phyloP scores from a whole-genome alignment of 2,329 filamentous ascomycete species.

The Eutypella sp. region DNA sequence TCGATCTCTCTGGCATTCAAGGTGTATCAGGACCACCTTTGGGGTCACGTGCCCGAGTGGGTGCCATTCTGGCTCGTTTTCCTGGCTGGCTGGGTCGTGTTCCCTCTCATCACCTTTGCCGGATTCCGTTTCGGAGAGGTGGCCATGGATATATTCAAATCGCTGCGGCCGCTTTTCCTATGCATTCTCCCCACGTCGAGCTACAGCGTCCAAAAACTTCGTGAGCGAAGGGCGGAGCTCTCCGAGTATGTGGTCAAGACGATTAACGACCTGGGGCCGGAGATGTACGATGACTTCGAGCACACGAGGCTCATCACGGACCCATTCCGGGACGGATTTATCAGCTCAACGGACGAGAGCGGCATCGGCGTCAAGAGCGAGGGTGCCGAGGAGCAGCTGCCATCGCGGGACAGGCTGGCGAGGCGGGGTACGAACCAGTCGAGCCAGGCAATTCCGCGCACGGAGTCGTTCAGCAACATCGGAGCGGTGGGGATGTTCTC shows the following conservation, averaged over 20 bases:
- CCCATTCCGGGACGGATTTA: conserved; percentile 32
- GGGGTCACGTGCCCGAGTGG: conserved; percentile 75
- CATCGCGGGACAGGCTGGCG: conserved; percentile 29
- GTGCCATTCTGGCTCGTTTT: conserved; percentile 76
- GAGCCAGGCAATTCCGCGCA: conserved; percentile 62
- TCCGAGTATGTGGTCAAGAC: conserved; percentile 80
- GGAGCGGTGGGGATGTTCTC: conserved; percentile 86
- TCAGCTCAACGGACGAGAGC: conserved; percentile 25
- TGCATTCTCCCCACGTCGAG: conserved; percentile 79
- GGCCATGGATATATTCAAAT: conserved; percentile 99
- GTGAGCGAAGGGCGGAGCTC: conserved; percentile 66
- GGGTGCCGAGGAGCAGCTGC: conserved; percentile 17
- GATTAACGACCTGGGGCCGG: conserved; percentile 92
- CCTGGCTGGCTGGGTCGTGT: conserved; percentile 69
- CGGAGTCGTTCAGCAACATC: conserved; percentile 92
- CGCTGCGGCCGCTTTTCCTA: conserved; percentile 78
- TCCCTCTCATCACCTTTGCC: conserved; percentile 85
- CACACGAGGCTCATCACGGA: conserved; percentile 64
- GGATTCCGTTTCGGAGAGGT: conserved; percentile 92
- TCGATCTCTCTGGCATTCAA: conserved; percentile 68
- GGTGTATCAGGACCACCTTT: conserved; percentile 75
- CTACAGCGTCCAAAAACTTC: conserved; percentile 77
- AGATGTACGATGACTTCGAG: conserved; percentile 96
- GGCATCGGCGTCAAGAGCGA: conserved; percentile 16
- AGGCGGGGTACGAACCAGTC: conserved; percentile 49